phyloP scores from a whole-genome alignment of 1,139 yeast species.

The Lodderomyces parapsilosis region DNA sequence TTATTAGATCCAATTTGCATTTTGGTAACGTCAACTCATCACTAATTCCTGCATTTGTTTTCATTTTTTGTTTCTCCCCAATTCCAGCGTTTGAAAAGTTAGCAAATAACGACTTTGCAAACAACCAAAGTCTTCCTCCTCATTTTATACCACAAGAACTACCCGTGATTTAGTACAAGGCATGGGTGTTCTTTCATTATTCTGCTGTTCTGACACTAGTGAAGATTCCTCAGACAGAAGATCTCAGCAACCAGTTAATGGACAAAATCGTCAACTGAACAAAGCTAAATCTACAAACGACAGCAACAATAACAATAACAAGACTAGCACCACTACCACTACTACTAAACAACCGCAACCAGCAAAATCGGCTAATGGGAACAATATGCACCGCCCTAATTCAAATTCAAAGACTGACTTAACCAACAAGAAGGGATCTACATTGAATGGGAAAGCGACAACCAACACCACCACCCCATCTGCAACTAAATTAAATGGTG shows the following conservation, averaged over 20 bases:
- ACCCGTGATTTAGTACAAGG: neutral
- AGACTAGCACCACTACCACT: neutral
- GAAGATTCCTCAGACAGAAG: conserved; percentile 35
- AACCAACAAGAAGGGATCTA: conserved; percentile 1
- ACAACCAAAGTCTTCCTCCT: neutral
- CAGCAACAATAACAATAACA: no score
- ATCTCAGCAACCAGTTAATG: conserved; percentile 11
- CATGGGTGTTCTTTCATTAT: conserved; percentile 31
- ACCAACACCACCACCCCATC: conserved; percentile 13
- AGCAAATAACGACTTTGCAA: no score
- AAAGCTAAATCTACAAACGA: neutral
- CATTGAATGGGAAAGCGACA: conserved; percentile 30
- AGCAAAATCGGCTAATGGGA: neutral
- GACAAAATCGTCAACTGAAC: conserved; percentile 4
- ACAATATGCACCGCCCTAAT: neutral
- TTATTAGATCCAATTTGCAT: no score
- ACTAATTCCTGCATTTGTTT: no score
- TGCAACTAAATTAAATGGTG: neutral
- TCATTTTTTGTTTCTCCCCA: no score
- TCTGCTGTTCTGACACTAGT: conserved; percentile 39
- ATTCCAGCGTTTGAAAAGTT: no score
- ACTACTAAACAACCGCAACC: neutral
- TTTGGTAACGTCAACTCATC: no score
- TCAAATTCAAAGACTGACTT: neutral
- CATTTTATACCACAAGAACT: neutral